phyloP scores from a whole-genome alignment of 139 green algal species.

The Picochlorum sp. region DNA sequence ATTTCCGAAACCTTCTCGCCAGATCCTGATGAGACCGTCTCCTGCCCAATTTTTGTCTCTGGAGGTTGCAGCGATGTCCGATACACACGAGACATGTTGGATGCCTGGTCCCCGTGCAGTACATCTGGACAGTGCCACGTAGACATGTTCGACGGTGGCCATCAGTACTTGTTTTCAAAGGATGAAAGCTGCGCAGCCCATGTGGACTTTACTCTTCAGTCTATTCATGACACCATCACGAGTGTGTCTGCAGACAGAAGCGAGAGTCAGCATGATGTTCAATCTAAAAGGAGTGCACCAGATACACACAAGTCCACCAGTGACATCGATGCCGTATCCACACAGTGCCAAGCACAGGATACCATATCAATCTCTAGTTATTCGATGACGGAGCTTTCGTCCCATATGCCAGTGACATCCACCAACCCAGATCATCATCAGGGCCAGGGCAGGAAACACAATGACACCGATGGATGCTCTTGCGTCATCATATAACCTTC shows the following conservation, averaged over 20 bases:
- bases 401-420: too few species aligned
- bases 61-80: not conserved
- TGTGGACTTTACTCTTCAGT: not conserved
- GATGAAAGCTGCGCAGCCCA: not conserved
- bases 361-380: too few species aligned
- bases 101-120: constrained; percentile 3
- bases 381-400: too few species aligned
- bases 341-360: too few species aligned
- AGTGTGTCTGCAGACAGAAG: not conserved
- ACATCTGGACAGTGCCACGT: not conserved
- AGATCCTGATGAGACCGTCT: not conserved
- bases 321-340: too few species aligned
- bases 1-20: constrained; percentile 4
- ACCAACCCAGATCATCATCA: too few species aligned
- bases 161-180: constrained; percentile 1
- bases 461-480: too few species aligned
- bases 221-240: not conserved
- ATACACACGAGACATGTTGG: not conserved
- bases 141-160: constrained; percentile 3
- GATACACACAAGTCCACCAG: too few species aligned
- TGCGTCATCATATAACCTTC: too few species aligned
- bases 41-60: constrained; percentile 11
- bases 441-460: too few species aligned
- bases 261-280: too few species aligned
- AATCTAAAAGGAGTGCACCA: too few species aligned